A percentile compares a stretch with the other conserved stretches of the same genome.
phyloP scores from a whole-genome alignment of 169 alveolate genomes.

The Plasmodium inui region DNA sequence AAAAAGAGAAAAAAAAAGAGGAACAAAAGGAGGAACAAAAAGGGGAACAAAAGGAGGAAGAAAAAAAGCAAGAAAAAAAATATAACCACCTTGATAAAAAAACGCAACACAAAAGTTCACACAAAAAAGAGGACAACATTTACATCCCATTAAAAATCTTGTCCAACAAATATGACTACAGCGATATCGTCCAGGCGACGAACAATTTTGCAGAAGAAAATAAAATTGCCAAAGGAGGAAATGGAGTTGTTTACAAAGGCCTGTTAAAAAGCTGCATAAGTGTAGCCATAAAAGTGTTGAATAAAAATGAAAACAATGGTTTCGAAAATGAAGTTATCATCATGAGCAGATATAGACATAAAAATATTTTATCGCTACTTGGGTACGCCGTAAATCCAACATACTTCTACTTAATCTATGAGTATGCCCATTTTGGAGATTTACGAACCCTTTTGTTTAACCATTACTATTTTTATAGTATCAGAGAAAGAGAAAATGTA shows the following conservation, averaged over 20 bases:
- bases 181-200: constrained; percentile 62
- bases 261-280: constrained; percentile 47
- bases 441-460: constrained; percentile 60
- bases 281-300: constrained; percentile 59
- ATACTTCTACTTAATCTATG: constrained; percentile 61
- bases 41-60: background rate
- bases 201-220: constrained; percentile 64
- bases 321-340: constrained; percentile 70
- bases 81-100: background rate
- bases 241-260: constrained; percentile 69
- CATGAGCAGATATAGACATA: constrained; percentile 74
- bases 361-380: constrained; percentile 61
- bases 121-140: constrained; percentile 10
- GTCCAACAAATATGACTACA: constrained; percentile 39
- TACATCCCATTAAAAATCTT: constrained; percentile 58
- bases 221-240: constrained; percentile 68
- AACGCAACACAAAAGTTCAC: background rate
- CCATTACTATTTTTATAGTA: constrained; percentile 58
- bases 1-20: no score
- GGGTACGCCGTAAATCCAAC: constrained; percentile 49
- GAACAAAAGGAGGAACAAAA: no score
- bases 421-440: constrained; percentile 48
- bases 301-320: constrained; percentile 72
- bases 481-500: constrained; percentile 23
- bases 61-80: background rate